phyloP scores from a whole-genome alignment of 306 rosid species.

The Glycine latifolia region DNA sequence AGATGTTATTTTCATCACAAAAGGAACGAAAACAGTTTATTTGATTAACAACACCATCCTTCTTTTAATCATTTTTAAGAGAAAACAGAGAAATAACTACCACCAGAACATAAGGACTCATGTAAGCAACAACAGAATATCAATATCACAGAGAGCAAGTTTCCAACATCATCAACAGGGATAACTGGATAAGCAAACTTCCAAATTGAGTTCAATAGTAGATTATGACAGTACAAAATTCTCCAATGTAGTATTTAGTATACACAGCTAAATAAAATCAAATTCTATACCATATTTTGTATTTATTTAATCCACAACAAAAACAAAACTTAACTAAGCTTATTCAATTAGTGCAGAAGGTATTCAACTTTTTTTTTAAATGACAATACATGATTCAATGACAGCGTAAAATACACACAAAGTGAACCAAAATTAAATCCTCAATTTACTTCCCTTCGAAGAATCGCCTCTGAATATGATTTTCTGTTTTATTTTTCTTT shows the following conservation, averaged over 20 bases:
- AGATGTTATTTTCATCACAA: neutral
- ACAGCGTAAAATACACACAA: neutral
- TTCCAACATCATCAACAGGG: constrained; percentile 8
- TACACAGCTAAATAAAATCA: constrained; percentile 2
- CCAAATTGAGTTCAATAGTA: constrained; percentile 11
- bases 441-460: neutral
- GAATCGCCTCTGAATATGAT: neutral
- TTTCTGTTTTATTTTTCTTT: neutral
- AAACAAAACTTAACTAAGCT: neutral
- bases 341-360: neutral
- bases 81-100: neutral
- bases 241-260: neutral
- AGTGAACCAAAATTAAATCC: constrained; percentile 17
- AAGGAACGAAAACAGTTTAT: neutral
- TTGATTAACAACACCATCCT: neutral
- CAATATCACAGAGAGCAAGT: neutral
- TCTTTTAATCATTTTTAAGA: neutral
- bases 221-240: neutral
- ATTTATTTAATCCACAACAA: neutral
- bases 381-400: neutral
- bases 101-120: neutral
- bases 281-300: neutral
- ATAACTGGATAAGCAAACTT: neutral
- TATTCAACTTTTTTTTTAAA: neutral
- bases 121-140: neutral